Conservation (phyloP, 2,329 filamentous ascomycete genomes). For the Cordyceps cateniannulata region DNA sequence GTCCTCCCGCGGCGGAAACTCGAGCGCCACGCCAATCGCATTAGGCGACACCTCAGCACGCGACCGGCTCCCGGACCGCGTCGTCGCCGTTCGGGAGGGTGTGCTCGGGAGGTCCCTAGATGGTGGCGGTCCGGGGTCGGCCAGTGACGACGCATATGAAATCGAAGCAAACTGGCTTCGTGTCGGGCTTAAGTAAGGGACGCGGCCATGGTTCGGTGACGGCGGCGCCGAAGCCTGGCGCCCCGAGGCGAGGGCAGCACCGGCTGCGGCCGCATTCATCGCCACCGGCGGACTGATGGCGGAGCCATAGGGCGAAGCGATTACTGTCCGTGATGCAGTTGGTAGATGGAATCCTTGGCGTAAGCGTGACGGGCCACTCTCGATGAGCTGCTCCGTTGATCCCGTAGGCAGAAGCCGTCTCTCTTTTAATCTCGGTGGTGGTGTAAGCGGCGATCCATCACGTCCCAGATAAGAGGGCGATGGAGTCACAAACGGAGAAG, state of each 20-base stretch:
- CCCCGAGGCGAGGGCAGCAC: neutral
- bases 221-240: neutral
- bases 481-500: conserved; percentile 35
- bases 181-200: neutral
- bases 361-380: neutral
- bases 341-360: conserved; percentile 6
- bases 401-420: conserved; percentile 35
- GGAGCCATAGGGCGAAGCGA: neutral
- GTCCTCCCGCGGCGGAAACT: neutral
- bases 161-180: conserved; percentile 2
- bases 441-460: conserved; percentile 29
- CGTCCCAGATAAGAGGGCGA: conserved; percentile 21
- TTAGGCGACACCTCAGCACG: neutral
- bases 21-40: conserved; percentile 8
- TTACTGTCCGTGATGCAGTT: neutral
- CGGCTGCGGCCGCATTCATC: neutral
- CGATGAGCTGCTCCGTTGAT: neutral
- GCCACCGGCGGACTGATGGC: neutral
- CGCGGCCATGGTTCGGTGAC: neutral
- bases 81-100: conserved; percentile 16
- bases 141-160: conserved; percentile 13
- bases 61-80: neutral
- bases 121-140: conserved; percentile 38
- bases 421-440: conserved; percentile 42
- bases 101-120: conserved; percentile 34